Conservation (phyloP, 192 early-diverging fungal genomes). For the Rhizoclosmatium sp. region DNA sequence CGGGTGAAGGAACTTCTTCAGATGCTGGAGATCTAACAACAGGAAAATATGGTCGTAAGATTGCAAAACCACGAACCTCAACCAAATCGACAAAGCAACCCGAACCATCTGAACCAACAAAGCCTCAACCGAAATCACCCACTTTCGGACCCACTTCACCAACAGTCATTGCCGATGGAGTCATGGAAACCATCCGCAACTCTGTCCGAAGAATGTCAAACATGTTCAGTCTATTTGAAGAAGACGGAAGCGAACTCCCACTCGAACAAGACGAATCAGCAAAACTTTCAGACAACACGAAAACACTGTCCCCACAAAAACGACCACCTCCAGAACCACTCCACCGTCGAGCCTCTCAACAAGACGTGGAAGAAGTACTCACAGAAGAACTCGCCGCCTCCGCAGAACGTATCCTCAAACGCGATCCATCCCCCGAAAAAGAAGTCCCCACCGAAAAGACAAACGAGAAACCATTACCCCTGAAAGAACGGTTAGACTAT, state of each 20-base stretch:
- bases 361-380: slow-evolving; percentile 36
- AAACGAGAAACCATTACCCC: slow-evolving; percentile 29
- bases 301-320: neutral
- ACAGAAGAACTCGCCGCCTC: slow-evolving; percentile 41
- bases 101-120: neutral
- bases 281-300: neutral
- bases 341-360: slow-evolving; percentile 6
- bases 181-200: slow-evolving; percentile 19
- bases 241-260: neutral
- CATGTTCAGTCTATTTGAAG: slow-evolving; percentile 30
- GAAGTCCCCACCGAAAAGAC: neutral
- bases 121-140: neutral
- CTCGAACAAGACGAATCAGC: neutral
- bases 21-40: neutral
- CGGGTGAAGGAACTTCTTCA: neutral
- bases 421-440: slow-evolving; percentile 1
- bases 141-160: neutral
- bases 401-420: slow-evolving; percentile 30
- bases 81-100: neutral
- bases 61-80: neutral
- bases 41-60: slow-evolving; percentile 12
- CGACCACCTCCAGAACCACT: neutral
- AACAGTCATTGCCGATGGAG: slow-evolving; percentile 26
- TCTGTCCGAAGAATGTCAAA: slow-evolving; percentile 11
- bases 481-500: slow-evolving; percentile 49